Percentiles rank a stretch among this genome's conserved stretches.
These are phyloP conservation scores for Salix arbutifolia DNA, from an alignment of 345 rosid species.

Conservation along the genomic window DNA sequence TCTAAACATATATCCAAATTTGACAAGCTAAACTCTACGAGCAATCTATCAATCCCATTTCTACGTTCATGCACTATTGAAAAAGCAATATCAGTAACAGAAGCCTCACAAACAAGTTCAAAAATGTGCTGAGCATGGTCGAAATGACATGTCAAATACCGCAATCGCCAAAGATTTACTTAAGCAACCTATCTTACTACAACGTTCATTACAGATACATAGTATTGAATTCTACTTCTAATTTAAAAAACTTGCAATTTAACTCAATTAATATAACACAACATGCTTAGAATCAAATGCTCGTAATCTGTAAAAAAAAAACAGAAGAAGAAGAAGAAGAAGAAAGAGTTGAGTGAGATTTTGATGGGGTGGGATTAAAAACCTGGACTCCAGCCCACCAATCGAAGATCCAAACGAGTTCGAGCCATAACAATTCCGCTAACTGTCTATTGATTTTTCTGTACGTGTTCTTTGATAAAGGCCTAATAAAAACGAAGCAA, in stretches of 20 bases:
- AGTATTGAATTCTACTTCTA: background rate
- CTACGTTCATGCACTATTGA: background rate
- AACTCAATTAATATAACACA: background rate
- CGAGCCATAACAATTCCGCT: constrained; percentile 29
- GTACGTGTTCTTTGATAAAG: constrained; percentile 27
- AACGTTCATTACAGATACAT: background rate
- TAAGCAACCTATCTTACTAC: background rate
- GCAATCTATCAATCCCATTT: constrained; percentile 6
- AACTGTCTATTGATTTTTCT: constrained; percentile 23
- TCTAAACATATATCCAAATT: background rate
- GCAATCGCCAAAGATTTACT: background rate
- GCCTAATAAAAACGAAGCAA: constrained; percentile 26
- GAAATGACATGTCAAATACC: background rate
- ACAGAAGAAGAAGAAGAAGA: background rate
- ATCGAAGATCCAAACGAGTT: constrained; percentile 33
- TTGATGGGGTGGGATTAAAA: background rate
- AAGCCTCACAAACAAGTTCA: background rate
- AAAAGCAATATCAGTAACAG: background rate
- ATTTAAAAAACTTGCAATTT: background rate
- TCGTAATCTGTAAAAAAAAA: too few relatives aligned
- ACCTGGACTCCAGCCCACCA: constrained; percentile 38
- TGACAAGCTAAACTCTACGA: background rate
- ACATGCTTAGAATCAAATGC: too few relatives aligned
- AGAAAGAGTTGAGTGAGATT: background rate
- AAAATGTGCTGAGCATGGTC: background rate